Evolutionary conservation across 768 basidiomycete genomes (phyloP).

Genomic region (Tephrocybe sp.): DNA sequence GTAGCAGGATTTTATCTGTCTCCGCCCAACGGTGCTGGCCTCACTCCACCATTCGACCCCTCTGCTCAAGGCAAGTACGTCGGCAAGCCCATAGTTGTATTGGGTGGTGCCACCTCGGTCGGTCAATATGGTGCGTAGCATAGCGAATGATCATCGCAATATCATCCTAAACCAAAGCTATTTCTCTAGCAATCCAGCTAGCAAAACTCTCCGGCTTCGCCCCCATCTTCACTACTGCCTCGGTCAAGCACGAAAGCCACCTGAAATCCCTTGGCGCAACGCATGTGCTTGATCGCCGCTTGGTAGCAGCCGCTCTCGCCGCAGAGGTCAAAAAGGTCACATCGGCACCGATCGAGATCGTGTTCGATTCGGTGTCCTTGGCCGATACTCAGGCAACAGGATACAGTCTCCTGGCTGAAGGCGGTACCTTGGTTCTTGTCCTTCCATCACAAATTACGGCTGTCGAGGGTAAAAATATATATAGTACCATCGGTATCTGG

Average conservation of each 20-base stretch:
- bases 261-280: conserved; percentile 10
- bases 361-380: conserved; percentile 32
- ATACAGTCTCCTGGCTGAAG: conserved; percentile 34
- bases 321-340: conserved; percentile 21
- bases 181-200: conserved; percentile 12
- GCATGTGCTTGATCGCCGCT: conserved; percentile 27
- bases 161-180: neutral
- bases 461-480: conserved; percentile 13
- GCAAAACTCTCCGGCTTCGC: conserved; percentile 35
- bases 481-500: conserved; percentile 4
- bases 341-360: conserved; percentile 14
- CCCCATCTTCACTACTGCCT: conserved; percentile 39
- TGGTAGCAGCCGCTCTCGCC: neutral
- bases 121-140: conserved; percentile 33
- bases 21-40: conserved; percentile 25
- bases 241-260: conserved; percentile 13
- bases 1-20: conserved; percentile 29
- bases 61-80: conserved; percentile 27
- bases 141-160: no score
- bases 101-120: conserved; percentile 36
- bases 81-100: conserved; percentile 30
- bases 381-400: conserved; percentile 38
- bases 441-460: conserved; percentile 19
- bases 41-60: conserved; percentile 29
- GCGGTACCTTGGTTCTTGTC: conserved; percentile 31